These are phyloP conservation scores for Colletotrichum echinochloae DNA, from an alignment of 2,329 filamentous ascomycete species.

Conservation along the genomic window DNA sequence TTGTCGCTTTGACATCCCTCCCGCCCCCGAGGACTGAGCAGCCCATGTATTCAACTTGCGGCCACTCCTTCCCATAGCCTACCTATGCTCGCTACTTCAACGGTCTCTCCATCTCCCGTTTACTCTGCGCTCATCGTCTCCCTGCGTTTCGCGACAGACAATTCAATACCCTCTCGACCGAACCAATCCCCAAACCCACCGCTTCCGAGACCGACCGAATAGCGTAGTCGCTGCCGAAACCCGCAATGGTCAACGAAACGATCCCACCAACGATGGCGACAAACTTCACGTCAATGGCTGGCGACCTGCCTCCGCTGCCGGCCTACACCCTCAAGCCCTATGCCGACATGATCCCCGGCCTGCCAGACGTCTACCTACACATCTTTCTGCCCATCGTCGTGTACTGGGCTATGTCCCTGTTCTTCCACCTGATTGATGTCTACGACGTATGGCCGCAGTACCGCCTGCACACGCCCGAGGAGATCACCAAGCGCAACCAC, in stretches of 20 bases:
- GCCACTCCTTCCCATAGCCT: conserved; percentile 9
- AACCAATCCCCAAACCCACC: conserved; percentile 5
- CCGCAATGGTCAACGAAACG: conserved; percentile 56
- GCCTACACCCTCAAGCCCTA: conserved; percentile 79
- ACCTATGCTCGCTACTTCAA: conserved; percentile 1
- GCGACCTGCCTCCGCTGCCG: conserved; percentile 85
- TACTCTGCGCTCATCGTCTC: neutral
- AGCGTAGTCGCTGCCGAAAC: conserved; percentile 8
- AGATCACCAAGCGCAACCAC: conserved; percentile 88
- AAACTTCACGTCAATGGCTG: conserved; percentile 65
- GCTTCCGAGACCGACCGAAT: conserved; percentile 7
- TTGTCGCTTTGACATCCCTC: conserved; percentile 29
- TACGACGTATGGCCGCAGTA: conserved; percentile 91
- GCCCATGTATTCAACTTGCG: conserved; percentile 24
- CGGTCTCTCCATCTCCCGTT: neutral
- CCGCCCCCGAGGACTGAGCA: conserved; percentile 10
- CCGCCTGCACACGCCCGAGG: conserved; percentile 92
- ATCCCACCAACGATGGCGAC: conserved; percentile 51
- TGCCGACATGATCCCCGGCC: conserved; percentile 78
- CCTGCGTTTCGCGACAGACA: neutral
- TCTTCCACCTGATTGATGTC: conserved; percentile 90
- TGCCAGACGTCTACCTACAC: conserved; percentile 85
- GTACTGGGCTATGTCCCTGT: conserved; percentile 88
- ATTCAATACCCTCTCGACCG: neutral
- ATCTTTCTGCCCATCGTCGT: conserved; percentile 81